Evolutionary conservation across 108 stramenopile genomes (phyloP), one percentile per base, ranked within the genome.

Genomic region (Schizochytrium sp.): DNA sequence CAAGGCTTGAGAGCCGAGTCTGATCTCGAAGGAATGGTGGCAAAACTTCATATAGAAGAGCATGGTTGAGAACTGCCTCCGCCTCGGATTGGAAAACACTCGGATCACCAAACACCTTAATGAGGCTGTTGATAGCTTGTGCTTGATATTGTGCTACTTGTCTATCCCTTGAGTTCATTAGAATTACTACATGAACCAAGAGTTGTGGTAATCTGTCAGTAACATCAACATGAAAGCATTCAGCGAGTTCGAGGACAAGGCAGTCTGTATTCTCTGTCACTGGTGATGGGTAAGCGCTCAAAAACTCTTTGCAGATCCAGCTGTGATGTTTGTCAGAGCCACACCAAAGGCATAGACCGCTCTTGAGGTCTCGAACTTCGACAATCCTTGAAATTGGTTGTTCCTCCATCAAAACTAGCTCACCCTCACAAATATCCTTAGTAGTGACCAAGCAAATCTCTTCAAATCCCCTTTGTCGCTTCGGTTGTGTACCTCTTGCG

Each of bases 51-150:
- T n/a, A n/a, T n/a, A 60, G 19, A n/a, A 60, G 59, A n/a, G 19
- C 59, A n/a, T 60, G 59, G 19, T 60, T n/a, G 19, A 60, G 59
- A 60, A 60, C 19, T 60, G 17, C 28, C 2, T 60, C 1, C 28
- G 59, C 59, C 1, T 60, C 59, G 17, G 59, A 17, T 17, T n/a
- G 59, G 1, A 17, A n/a, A 60, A n/a, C 19, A 17, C 17, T n/a
- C 59, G 59, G 59, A n/a, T 60, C 59, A 0, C 59, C 59, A 17
- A 60, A n/a, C 19, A n/a, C 59, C 59, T 17, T n/a, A 17, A 60
- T n/a, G 59, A 60, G 59, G 59, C 59, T 60, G 19, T 60, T 17
- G 59, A 60, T 60, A 60, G 59, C 59, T n/a, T 60, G 17, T 60
- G 17, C 19, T 17, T n/a, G 59, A n/a, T n/a, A n/a, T n/a, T n/a